Conservation (phyloP, 257 asterid species). For the Solanum medicagineum region DNA sequence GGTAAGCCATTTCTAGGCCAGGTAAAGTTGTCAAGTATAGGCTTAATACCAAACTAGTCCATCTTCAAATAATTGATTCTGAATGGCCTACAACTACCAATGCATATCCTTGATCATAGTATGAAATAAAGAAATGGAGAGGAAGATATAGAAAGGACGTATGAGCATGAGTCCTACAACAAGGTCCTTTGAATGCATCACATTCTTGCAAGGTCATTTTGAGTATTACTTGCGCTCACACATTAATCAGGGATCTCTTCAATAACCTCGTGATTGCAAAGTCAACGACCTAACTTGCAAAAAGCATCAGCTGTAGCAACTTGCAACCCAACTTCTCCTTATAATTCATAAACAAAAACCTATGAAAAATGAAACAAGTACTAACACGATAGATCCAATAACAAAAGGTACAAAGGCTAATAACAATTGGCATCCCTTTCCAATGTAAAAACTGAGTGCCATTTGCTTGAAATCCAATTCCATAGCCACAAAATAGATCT, state of each 20-base stretch:
- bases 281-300: no score
- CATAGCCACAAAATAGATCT: conserved; percentile 52
- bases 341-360: no score
- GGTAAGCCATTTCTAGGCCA: no score
- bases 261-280: conserved; percentile 16
- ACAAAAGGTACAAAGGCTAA: conserved; percentile 74
- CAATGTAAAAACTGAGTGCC: conserved; percentile 18
- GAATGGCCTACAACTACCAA: conserved; percentile 13
- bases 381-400: conserved; percentile 62
- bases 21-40: no score
- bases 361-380: no score
- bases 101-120: conserved; percentile 22
- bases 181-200: conserved; percentile 31
- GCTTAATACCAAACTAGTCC: conserved; percentile 5
- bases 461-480: conserved; percentile 43
- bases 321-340: no score
- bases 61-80: conserved; percentile 30
- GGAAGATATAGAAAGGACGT: conserved; percentile 41
- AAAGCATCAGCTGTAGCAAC: no score
- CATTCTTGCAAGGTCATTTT: conserved; percentile 63
- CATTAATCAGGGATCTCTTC: conserved; percentile 16
- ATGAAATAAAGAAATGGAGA: background rate
- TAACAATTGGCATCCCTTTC: conserved; percentile 61
- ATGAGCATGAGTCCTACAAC: conserved; percentile 39
- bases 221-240: conserved; percentile 32